Percentiles rank a stretch among this genome's conserved stretches.
phyloP scores from a whole-genome alignment of 352 stramenopile genomes.

The Pythium rhizo-oryzae region DNA sequence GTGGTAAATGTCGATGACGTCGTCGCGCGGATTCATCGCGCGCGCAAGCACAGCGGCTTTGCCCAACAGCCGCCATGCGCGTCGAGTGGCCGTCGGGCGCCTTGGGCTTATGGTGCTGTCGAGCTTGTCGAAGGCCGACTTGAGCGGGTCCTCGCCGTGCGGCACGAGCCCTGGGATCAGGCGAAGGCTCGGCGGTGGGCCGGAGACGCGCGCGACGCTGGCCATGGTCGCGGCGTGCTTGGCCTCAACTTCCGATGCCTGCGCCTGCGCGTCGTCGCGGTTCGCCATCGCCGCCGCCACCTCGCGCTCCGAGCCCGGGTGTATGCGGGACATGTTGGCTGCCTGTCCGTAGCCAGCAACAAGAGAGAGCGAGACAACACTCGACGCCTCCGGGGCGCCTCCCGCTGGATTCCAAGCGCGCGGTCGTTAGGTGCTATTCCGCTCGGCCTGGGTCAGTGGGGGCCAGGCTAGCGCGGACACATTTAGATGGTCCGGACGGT shows the following conservation, averaged over 20 bases:
- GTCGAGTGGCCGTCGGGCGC: conserved; percentile 2
- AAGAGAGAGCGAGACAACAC: background rate
- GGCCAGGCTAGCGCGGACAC: too few species aligned
- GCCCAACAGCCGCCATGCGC: conserved; percentile 33
- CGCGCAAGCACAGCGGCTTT: conserved; percentile 33
- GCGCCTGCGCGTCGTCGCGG: conserved; percentile 16
- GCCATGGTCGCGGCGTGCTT: conserved; percentile 23
- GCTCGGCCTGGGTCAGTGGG: too few species aligned
- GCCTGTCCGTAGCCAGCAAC: too few species aligned
- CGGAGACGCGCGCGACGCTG: background rate
- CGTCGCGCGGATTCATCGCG: conserved; percentile 37
- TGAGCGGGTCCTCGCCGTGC: conserved; percentile 6
- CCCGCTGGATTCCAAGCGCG: background rate
- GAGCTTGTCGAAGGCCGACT: conserved; percentile 20
- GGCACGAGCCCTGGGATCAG: conserved; percentile 12
- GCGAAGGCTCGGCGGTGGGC: conserved; percentile 13
- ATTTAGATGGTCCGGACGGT: too few species aligned
- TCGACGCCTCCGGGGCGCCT: background rate
- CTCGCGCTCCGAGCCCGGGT: conserved; percentile 13
- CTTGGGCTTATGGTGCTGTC: conserved; percentile 13
- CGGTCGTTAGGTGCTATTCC: background rate
- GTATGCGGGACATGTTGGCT: conserved; percentile 19
- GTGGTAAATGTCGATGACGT: conserved; percentile 84
- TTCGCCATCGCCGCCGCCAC: background rate
- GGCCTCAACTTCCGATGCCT: conserved; percentile 19